These are phyloP conservation scores for Reutealis trisperma DNA, from an alignment of 345 rosid genomes.

Conservation along the genomic window DNA sequence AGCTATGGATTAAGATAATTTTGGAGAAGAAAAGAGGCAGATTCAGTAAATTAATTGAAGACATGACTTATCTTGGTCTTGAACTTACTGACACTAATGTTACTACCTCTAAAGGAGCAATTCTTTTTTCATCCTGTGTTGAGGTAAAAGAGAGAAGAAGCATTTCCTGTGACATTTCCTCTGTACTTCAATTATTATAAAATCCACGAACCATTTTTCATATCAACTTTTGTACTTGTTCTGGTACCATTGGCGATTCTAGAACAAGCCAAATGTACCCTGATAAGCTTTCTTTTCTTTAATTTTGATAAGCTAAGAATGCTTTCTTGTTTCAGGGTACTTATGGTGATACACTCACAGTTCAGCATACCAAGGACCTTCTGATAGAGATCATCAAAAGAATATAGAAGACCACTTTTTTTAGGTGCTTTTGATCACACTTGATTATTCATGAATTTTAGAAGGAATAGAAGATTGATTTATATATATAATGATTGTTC, in stretches of 20 bases:
- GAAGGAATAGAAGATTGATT: neutral
- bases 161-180: neutral
- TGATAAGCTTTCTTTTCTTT: no score
- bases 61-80: constrained; percentile 50
- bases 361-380: constrained; percentile 33
- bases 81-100: constrained; percentile 58
- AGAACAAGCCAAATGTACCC: no score
- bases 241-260: no score
- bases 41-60: constrained; percentile 64
- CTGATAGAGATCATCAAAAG: constrained; percentile 43
- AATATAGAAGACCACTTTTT: constrained; percentile 20
- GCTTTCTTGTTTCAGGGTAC: constrained; percentile 37
- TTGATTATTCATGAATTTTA: neutral
- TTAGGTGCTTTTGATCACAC: no score
- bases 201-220: neutral
- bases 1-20: constrained; percentile 68
- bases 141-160: constrained; percentile 29
- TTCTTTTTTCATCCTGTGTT: constrained; percentile 56
- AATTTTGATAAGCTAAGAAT: neutral
- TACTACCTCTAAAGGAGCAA: constrained; percentile 54
- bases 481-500: neutral
- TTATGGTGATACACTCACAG: constrained; percentile 29
- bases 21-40: constrained; percentile 54
- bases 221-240: neutral
- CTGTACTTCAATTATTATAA: no score